Conservation (phyloP, 192 early-diverging fungal genomes). For the Entrophospora sp. region DNA sequence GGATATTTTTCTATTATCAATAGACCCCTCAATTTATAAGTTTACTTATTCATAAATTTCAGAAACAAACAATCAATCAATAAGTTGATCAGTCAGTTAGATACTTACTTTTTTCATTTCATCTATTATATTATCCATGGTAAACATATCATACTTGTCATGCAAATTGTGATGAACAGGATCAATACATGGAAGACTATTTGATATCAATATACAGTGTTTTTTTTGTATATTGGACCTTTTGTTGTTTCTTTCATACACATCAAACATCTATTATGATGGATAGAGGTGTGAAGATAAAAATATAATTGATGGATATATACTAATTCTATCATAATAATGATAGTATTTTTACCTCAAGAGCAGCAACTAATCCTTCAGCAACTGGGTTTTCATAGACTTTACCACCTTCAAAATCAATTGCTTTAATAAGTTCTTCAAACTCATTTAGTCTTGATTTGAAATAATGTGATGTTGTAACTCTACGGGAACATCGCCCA, state of each 20-base stretch:
- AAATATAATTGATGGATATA: not conserved
- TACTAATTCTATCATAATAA: too few species aligned
- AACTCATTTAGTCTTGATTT: slow-evolving; percentile 29
- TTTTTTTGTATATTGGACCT: not conserved
- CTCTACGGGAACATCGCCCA: slow-evolving; percentile 23
- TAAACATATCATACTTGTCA: slow-evolving; percentile 37
- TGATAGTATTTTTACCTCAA: slow-evolving; percentile 32
- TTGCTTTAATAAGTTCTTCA: slow-evolving; percentile 27
- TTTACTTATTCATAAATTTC: not conserved
- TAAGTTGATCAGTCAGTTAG: too few species aligned
- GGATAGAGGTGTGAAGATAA: not conserved
- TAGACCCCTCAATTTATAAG: not conserved
- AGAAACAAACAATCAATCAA: not conserved
- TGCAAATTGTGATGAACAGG: slow-evolving; percentile 30
- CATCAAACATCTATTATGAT: slow-evolving; percentile 38
- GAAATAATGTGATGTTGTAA: slow-evolving; percentile 36
- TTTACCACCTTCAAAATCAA: slow-evolving; percentile 35
- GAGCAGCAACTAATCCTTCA: slow-evolving; percentile 47
- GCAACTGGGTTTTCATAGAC: slow-evolving; percentile 41
- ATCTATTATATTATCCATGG: slow-evolving; percentile 31
- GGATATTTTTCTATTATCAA: slow-evolving; percentile 21
- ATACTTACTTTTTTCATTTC: slow-evolving; percentile 37
- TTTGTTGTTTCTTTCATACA: slow-evolving; percentile 22
- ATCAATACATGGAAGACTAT: slow-evolving; percentile 32
- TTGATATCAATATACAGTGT: slow-evolving; percentile 43